These are phyloP conservation scores for Neovahlkampfia damariscottae DNA, from an alignment of 78 protist species.

Conservation along the genomic window DNA sequence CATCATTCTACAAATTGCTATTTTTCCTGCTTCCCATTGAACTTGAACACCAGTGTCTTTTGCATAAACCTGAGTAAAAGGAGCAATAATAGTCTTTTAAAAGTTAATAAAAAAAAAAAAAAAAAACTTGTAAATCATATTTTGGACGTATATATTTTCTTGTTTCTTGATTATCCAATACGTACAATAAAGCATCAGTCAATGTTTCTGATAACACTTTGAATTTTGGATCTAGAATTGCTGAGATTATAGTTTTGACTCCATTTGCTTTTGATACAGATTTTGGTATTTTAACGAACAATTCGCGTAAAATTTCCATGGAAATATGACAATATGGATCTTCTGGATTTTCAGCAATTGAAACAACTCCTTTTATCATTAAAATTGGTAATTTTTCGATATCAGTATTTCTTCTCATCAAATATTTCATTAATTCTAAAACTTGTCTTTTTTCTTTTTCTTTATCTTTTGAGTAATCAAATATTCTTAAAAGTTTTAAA, in stretches of 20 bases:
- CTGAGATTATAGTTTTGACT: not conserved
- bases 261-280: not conserved
- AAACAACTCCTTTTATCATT: not conserved
- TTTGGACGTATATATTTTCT: not conserved
- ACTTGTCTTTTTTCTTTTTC: constrained; percentile 1
- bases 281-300: not conserved
- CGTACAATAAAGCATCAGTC: not conserved
- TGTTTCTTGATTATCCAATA: not conserved
- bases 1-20: not conserved
- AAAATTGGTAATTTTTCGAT: not conserved
- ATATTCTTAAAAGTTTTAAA: not conserved
- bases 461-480: not conserved
- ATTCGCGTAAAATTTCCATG: not conserved
- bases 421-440: not conserved
- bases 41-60: not conserved
- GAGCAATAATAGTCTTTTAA: not conserved
- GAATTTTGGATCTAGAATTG: not conserved
- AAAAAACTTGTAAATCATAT: not conserved
- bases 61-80: not conserved
- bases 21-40: not conserved
- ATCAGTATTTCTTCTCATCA: not conserved
- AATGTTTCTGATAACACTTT: not conserved
- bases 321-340: not conserved
- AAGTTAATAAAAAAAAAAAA: not conserved
- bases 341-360: not conserved